phyloP scores from a whole-genome alignment of 75 land plant species.

The Pinus taeda region DNA sequence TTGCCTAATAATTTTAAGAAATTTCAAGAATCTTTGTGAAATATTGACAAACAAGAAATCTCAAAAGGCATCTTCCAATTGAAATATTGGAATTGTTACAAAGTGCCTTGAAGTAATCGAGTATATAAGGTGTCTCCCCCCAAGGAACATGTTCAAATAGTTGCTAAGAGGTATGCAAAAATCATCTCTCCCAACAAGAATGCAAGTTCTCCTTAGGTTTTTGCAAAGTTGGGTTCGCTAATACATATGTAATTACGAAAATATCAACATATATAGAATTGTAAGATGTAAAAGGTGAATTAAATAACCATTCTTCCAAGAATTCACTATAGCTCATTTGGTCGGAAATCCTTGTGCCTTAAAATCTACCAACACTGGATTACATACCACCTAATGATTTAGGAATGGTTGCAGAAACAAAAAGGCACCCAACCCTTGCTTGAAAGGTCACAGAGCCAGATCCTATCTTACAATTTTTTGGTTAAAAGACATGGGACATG shows the following conservation, averaged over 20 bases:
- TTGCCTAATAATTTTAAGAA: not conserved
- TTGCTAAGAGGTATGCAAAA: not conserved
- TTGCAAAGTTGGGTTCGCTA: not conserved
- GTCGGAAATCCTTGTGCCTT: not conserved
- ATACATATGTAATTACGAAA: not conserved
- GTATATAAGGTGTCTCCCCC: not conserved
- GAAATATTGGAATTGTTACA: not conserved
- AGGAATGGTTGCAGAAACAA: not conserved
- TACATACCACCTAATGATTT: not conserved
- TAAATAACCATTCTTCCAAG: not conserved
- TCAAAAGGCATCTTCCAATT: not conserved
- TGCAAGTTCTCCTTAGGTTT: not conserved
- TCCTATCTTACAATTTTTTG: not conserved
- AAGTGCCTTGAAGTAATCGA: not conserved
- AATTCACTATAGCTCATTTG: not conserved
- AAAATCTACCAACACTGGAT: not conserved
- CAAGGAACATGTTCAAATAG: not conserved
- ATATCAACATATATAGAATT: not conserved
- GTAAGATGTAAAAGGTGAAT: not conserved
- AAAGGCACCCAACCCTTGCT: conserved; percentile 1
- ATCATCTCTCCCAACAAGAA: not conserved
- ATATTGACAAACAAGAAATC: not conserved
- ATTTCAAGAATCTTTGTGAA: not conserved
- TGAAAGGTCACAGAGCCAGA: not conserved
- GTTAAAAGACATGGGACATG: not conserved